Percentiles rank a stretch among this genome's conserved stretches.
These are phyloP conservation scores for Stemphylium lycopersici DNA, from an alignment of 2,329 filamentous ascomycete genomes.

Conservation along the genomic window DNA sequence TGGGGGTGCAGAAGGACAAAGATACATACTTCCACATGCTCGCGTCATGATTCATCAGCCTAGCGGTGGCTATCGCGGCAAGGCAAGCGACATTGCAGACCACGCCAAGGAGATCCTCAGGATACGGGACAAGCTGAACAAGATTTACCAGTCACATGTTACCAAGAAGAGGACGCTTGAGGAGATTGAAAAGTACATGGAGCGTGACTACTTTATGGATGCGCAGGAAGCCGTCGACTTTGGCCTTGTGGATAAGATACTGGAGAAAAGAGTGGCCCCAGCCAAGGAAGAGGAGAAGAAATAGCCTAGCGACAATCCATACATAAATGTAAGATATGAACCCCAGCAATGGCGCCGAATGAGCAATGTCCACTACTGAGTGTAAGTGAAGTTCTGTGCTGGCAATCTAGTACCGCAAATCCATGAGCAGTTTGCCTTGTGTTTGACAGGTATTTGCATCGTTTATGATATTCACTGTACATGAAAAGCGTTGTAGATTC, in stretches of 20 bases:
- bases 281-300: conserved; percentile 45
- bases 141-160: conserved; percentile 86
- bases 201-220: conserved; percentile 92
- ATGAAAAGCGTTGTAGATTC: neutral
- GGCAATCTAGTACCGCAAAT: too few relatives aligned
- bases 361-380: neutral
- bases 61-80: conserved; percentile 72
- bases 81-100: conserved; percentile 85
- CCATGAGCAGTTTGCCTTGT: too few relatives aligned
- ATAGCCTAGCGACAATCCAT: neutral
- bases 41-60: conserved; percentile 98
- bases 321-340: neutral
- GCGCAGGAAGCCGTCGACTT: conserved; percentile 86
- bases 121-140: conserved; percentile 82
- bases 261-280: conserved; percentile 65
- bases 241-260: conserved; percentile 89
- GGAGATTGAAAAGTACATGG: conserved; percentile 93
- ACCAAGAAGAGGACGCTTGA: conserved; percentile 78
- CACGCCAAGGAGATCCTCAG: conserved; percentile 96
- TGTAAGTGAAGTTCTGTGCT: neutral
- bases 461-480: neutral
- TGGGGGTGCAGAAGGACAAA: conserved; percentile 82
- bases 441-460: too few relatives aligned
- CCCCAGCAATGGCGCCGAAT: neutral
- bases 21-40: conserved; percentile 89